These are phyloP conservation scores for Solanum appendiculatum DNA, from an alignment of 257 asterid species.

Conservation along the genomic window DNA sequence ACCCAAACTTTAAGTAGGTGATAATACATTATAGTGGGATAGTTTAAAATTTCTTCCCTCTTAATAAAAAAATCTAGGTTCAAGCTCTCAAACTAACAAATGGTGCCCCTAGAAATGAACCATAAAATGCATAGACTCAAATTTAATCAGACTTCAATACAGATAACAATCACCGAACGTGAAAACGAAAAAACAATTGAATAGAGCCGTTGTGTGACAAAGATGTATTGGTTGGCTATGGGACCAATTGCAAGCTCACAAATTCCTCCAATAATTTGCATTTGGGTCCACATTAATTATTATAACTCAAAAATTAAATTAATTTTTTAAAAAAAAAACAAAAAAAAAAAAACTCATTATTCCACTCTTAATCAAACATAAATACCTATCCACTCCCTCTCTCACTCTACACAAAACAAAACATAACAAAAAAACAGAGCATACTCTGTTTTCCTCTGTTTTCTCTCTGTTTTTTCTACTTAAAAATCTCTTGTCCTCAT, in stretches of 20 bases:
- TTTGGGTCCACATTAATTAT: not conserved
- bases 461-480: not conserved
- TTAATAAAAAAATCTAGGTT: too few relatives aligned
- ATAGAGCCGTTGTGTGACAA: not conserved
- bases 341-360: not conserved
- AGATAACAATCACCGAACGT: not conserved
- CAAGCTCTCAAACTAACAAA: too few relatives aligned
- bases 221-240: not conserved
- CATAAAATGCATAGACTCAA: fast-evolving
- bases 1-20: not conserved
- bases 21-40: too few relatives aligned
- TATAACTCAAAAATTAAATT: not conserved
- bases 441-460: not conserved
- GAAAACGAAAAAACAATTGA: not conserved
- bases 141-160: not conserved
- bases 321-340: too few relatives aligned
- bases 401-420: not conserved
- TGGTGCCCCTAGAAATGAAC: fast-evolving
- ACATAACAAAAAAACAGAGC: not conserved
- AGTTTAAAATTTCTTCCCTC: too few relatives aligned
- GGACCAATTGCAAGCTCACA: constrained; percentile 14
- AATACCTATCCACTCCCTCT: not conserved
- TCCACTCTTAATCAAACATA: constrained; percentile 16
- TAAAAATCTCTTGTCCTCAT: not conserved
- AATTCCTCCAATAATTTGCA: not conserved